Conservation (phyloP, 257 asterid species). For the Craterostigma plantagineum region DNA sequence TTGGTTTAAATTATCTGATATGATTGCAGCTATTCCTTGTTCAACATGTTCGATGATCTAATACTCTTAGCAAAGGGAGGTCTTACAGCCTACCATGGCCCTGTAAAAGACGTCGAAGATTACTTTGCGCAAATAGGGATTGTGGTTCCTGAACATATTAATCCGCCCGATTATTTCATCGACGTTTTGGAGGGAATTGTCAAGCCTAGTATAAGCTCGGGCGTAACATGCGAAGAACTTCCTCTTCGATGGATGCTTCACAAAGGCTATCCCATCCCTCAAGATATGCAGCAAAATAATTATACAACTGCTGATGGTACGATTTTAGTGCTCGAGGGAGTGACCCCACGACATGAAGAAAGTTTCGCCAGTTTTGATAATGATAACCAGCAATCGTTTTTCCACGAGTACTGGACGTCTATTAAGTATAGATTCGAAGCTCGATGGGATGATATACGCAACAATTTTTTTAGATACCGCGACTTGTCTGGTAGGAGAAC, state of each 20-base stretch:
- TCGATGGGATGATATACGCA: slow-evolving; percentile 27
- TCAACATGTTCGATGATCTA: slow-evolving; percentile 82
- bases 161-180: slow-evolving; percentile 83
- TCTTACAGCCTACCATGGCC: slow-evolving; percentile 69
- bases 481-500: slow-evolving; percentile 74
- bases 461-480: slow-evolving; percentile 37
- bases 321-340: too few relatives aligned
- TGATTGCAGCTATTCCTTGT: slow-evolving; percentile 60
- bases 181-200: slow-evolving; percentile 85
- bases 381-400: slow-evolving; percentile 34
- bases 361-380: slow-evolving; percentile 11
- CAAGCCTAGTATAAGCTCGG: slow-evolving; percentile 38
- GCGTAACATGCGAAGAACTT: slow-evolving; percentile 43
- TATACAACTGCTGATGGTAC: slow-evolving; percentile 10
- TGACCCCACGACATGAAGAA: slow-evolving; percentile 13
- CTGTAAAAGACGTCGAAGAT: slow-evolving; percentile 68
- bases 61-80: slow-evolving; percentile 93
- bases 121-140: slow-evolving; percentile 54
- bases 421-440: slow-evolving; percentile 34
- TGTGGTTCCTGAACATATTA: slow-evolving; percentile 68
- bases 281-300: slow-evolving; percentile 34
- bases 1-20: too few relatives aligned
- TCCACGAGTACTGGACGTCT: slow-evolving; percentile 54
- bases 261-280: slow-evolving; percentile 65
- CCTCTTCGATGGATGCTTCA: slow-evolving; percentile 84